Conservation (phyloP, 2,329 filamentous ascomycete genomes). For the Apiospora hydei region DNA sequence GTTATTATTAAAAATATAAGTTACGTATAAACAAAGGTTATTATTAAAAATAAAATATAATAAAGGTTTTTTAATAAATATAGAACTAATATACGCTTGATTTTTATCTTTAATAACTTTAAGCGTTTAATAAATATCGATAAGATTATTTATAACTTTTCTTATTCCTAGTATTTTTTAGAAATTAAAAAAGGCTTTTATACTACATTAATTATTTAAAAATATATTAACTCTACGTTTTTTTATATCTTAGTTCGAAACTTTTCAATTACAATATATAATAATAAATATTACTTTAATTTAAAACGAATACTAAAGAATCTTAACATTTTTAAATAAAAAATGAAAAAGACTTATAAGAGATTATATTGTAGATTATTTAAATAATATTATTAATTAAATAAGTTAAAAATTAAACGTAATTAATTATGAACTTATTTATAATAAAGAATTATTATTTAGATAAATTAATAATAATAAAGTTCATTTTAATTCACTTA, state of each 20-base stretch:
- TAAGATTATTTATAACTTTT: background rate
- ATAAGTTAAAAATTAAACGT: background rate
- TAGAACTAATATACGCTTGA: background rate
- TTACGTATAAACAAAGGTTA: too few species aligned
- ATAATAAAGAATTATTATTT: background rate
- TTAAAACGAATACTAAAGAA: background rate
- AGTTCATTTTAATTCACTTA: background rate
- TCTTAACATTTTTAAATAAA: background rate
- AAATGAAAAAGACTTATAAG: background rate
- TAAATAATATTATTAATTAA: background rate
- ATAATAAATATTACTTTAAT: slow-evolving; percentile 8
- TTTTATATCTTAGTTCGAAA: background rate
- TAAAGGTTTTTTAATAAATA: background rate
- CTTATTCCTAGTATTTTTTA: background rate
- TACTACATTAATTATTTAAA: slow-evolving; percentile 7
- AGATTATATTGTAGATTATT: background rate
- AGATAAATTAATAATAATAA: slow-evolving; percentile 19
- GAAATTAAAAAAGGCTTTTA: slow-evolving; percentile 7
- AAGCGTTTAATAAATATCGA: slow-evolving; percentile 3
- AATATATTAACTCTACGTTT: background rate
- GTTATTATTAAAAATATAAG: too few species aligned
- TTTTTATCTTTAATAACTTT: slow-evolving; percentile 11
- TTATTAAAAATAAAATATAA: background rate
- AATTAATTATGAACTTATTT: background rate
- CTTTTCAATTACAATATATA: background rate